phyloP scores from a whole-genome alignment of 2,329 filamentous ascomycete species.

The Helotiales sp. region DNA sequence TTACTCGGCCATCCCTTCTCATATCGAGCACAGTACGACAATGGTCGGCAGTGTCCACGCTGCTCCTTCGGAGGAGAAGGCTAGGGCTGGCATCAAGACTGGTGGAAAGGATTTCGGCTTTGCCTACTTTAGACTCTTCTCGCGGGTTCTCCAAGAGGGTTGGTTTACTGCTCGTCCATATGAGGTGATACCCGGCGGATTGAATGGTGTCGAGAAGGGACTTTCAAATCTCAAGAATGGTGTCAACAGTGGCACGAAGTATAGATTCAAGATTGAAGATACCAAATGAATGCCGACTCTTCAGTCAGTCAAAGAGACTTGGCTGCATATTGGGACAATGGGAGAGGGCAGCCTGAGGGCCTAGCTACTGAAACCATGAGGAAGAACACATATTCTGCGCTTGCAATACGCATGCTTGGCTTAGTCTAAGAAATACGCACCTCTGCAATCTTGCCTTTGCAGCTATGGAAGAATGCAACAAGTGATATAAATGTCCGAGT shows the following conservation, averaged over 20 bases:
- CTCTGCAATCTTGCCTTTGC: too few relatives aligned
- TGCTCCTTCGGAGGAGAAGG: conserved; percentile 22
- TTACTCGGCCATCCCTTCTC: conserved; percentile 45
- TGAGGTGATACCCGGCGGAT: conserved; percentile 56
- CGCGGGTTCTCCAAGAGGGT: conserved; percentile 53
- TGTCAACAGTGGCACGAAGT: conserved; percentile 67
- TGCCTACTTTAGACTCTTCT: conserved; percentile 37
- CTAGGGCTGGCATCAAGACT: conserved; percentile 31
- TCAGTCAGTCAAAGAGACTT: not conserved
- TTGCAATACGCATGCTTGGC: too few relatives aligned
- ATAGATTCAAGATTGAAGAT: conserved; percentile 55
- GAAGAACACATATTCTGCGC: too few relatives aligned
- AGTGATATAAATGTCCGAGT: too few relatives aligned
- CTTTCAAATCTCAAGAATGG: conserved; percentile 62
- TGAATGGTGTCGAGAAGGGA: conserved; percentile 54
- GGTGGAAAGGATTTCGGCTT: conserved; percentile 37
- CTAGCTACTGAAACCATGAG: not conserved
- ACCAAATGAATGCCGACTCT: conserved; percentile 37
- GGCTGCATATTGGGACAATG: too few relatives aligned
- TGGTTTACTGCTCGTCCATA: conserved; percentile 56
- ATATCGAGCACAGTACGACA: conserved; percentile 31
- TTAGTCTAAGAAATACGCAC: too few relatives aligned
- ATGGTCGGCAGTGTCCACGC: conserved; percentile 35
- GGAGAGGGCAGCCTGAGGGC: too few relatives aligned
- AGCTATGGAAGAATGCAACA: too few relatives aligned